These are phyloP conservation scores for Syzygium jambos DNA, from an alignment of 345 rosid species.

Conservation along the genomic window DNA sequence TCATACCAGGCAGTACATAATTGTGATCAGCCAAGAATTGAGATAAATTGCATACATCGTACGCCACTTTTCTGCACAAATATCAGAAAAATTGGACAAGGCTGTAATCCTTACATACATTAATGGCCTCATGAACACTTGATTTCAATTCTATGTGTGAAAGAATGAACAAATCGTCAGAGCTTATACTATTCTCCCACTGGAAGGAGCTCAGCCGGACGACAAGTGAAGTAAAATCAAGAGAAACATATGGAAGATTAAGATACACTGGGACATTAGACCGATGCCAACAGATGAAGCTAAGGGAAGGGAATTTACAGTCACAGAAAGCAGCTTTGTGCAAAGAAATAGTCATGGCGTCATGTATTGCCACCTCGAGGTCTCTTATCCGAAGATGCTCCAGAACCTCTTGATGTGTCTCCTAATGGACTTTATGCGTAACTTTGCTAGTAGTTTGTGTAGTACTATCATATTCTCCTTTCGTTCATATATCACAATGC, in stretches of 20 bases:
- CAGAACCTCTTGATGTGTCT: neutral
- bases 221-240: neutral
- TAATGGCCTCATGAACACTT: neutral
- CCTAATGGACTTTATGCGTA: neutral
- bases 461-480: neutral
- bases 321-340: conserved; percentile 12
- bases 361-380: neutral
- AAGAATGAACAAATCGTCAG: conserved; percentile 27
- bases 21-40: neutral
- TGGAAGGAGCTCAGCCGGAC: neutral
- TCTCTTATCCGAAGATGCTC: neutral
- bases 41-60: neutral
- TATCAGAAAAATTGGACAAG: neutral
- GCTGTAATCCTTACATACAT: neutral
- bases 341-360: neutral
- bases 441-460: neutral
- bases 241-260: neutral
- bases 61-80: neutral
- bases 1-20: neutral
- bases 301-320: conserved; percentile 27
- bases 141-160: neutral
- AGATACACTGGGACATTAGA: neutral
- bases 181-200: neutral
- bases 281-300: neutral
- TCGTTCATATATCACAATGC: conserved; percentile 5